Conservation (phyloP, 768 basidiomycete species). For the Baorangia bicolor region DNA sequence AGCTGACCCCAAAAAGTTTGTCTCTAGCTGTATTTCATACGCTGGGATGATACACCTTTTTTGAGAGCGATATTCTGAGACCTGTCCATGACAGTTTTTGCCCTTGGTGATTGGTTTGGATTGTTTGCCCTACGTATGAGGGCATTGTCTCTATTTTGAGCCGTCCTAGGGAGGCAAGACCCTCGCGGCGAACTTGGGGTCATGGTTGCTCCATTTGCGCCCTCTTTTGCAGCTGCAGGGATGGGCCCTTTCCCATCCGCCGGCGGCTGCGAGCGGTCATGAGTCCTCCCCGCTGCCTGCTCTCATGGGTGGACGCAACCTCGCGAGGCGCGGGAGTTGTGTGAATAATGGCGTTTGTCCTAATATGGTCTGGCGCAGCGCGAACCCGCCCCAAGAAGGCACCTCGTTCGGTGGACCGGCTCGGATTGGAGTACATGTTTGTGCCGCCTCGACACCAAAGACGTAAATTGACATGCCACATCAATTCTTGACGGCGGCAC, state of each 20-base stretch:
- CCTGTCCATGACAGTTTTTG: neutral
- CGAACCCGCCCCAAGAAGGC: neutral
- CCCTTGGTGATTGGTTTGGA: constrained; percentile 1
- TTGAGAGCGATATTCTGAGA: constrained; percentile 7
- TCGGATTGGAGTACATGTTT: constrained; percentile 8
- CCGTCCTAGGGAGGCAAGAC: neutral
- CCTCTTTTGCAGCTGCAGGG: constrained; percentile 4
- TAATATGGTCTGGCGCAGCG: constrained; percentile 11
- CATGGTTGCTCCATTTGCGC: constrained; percentile 13
- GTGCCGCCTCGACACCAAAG: constrained; percentile 13
- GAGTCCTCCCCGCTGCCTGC: neutral
- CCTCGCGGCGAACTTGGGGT: constrained; percentile 10
- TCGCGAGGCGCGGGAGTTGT: constrained; percentile 13
- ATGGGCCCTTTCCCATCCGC: constrained; percentile 3
- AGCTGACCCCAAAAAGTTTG: constrained; percentile 10
- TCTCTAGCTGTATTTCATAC: constrained; percentile 20
- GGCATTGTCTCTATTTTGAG: constrained; percentile 5
- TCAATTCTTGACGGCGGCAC: constrained; percentile 19
- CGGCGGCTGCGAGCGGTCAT: constrained; percentile 6
- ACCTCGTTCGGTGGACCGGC: constrained; percentile 8
- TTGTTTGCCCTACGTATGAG: neutral
- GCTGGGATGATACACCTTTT: neutral
- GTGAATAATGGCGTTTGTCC: constrained; percentile 2
- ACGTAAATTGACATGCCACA: constrained; percentile 29
- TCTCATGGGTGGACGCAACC: constrained; percentile 7